Percentiles rank a stretch among this genome's conserved stretches.
Evolutionary conservation across 2,329 filamentous ascomycete genomes (phyloP).

Genomic region (Stenocarpella maydis): DNA sequence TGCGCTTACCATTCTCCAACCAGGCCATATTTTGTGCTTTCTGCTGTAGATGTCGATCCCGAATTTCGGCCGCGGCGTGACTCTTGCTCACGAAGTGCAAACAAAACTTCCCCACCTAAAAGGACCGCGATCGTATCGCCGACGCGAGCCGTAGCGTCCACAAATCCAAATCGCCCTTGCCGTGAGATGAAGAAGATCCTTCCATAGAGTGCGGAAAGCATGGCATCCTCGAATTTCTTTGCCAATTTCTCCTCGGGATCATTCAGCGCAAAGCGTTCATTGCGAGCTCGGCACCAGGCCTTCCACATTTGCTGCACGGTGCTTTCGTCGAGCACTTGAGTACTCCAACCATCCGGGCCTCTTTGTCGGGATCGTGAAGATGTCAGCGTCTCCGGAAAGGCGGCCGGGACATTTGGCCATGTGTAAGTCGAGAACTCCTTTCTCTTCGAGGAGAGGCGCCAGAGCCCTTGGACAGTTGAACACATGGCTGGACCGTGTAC

Average conservation of each 20-base stretch:
- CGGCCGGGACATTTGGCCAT: neutral
- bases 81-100: neutral
- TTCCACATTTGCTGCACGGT: constrained; percentile 8
- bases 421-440: neutral
- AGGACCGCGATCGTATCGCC: constrained; percentile 1
- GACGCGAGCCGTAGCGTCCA: neutral
- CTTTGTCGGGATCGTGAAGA: neutral
- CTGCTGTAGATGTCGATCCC: neutral
- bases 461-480: neutral
- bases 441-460: neutral
- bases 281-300: neutral
- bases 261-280: neutral
- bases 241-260: neutral
- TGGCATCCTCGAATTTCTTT: constrained; percentile 4
- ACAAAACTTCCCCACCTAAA: neutral
- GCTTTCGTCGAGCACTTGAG: neutral
- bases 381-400: neutral
- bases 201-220: neutral
- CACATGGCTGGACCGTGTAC: neutral
- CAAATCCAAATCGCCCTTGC: constrained; percentile 2
- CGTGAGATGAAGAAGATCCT: constrained; percentile 5
- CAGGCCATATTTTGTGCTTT: neutral
- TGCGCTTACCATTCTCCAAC: constrained; percentile 12
- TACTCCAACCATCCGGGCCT: neutral
- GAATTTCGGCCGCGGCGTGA: neutral